Percentiles rank a stretch among this genome's conserved stretches.
These are phyloP conservation scores for Oehlia diaphana DNA, from an alignment of 192 early-diverging fungal species.

Conservation along the genomic window DNA sequence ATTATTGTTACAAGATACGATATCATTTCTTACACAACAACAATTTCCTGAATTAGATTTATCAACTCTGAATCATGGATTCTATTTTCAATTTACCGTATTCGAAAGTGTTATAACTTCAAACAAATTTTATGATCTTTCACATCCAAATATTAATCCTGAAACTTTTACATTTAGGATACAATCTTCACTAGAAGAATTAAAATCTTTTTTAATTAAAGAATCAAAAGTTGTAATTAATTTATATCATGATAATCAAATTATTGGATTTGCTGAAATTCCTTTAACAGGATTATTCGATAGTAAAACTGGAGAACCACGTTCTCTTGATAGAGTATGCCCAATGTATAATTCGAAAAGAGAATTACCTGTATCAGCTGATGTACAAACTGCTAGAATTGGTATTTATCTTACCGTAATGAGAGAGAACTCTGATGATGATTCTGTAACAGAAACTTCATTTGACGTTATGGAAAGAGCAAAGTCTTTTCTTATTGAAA, in stretches of 20 bases:
- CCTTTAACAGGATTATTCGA: conserved; percentile 38
- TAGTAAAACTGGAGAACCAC: conserved; percentile 23
- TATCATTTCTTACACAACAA: conserved; percentile 13
- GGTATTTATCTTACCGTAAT: conserved; percentile 15
- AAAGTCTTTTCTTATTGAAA: neutral
- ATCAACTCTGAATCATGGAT: conserved; percentile 13
- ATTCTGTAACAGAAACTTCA: neutral
- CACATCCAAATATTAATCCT: conserved; percentile 29
- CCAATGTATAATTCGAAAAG: conserved; percentile 30
- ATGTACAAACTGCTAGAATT: conserved; percentile 29
- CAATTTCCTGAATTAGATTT: conserved; percentile 16
- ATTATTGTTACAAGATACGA: conserved; percentile 23
- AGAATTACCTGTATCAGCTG: conserved; percentile 27
- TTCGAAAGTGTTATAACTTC: conserved; percentile 17
- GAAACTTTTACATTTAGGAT: conserved; percentile 25
- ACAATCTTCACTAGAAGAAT: conserved; percentile 16
- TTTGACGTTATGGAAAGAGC: neutral
- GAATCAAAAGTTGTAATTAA: conserved; percentile 36
- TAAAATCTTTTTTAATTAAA: conserved; percentile 20
- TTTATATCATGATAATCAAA: conserved; percentile 42
- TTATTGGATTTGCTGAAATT: conserved; percentile 45
- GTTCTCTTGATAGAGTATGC: conserved; percentile 30
- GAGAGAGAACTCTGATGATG: neutral
- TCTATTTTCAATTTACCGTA: conserved; percentile 26
- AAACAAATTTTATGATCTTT: conserved; percentile 28